These are phyloP conservation scores for Persicaria maculosa DNA, from an alignment of 148 eudicot genomes.

Conservation along the genomic window DNA sequence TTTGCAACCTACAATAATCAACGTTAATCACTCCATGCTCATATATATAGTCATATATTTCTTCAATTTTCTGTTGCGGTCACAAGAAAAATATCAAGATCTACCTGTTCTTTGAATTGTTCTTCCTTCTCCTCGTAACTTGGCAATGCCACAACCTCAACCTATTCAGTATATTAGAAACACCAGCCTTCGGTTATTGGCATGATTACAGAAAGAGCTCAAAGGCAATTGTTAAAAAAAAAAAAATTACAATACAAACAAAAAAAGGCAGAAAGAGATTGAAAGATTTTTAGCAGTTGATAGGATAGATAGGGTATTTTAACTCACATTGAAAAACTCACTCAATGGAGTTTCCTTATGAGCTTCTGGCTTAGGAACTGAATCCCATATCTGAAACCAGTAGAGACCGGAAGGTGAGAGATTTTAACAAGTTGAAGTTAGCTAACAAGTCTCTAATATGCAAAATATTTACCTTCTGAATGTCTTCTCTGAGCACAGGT, in stretches of 20 bases:
- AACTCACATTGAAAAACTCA: slow-evolving; percentile 94
- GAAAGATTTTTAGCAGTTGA: no score
- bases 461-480: slow-evolving; percentile 65
- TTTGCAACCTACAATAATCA: slow-evolving; percentile 57
- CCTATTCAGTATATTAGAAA: slow-evolving; percentile 32
- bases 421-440: background rate
- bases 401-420: background rate
- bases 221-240: background rate
- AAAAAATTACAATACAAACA: background rate
- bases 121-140: slow-evolving; percentile 98
- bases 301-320: background rate
- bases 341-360: slow-evolving; percentile 87
- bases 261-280: no score
- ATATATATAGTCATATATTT: background rate
- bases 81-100: no score
- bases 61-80: background rate
- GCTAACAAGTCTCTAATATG: slow-evolving; percentile 11
- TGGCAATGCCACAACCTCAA: slow-evolving; percentile 93
- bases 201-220: background rate
- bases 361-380: slow-evolving; percentile 94
- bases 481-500: slow-evolving; percentile 90
- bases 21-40: background rate
- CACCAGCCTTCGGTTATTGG: background rate
- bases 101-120: slow-evolving; percentile 91
- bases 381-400: slow-evolving; percentile 80